phyloP scores from a whole-genome alignment of 2,329 filamentous ascomycete genomes.

The Raffaelea deltoideospora region DNA sequence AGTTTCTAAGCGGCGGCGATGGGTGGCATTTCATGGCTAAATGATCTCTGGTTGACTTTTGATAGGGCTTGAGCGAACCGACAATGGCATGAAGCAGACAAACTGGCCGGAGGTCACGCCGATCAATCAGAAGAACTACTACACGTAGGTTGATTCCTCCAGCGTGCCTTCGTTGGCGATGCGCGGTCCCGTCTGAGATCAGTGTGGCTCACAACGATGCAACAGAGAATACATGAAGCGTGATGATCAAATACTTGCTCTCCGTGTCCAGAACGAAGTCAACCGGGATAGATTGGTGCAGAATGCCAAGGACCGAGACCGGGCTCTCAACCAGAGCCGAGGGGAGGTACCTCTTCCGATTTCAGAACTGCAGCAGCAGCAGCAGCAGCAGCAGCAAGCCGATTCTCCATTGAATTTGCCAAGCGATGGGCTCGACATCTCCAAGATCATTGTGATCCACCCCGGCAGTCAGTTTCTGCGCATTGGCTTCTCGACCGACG shows the following conservation, averaged over 20 bases:
- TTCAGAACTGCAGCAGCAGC: conserved; percentile 31
- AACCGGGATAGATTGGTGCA: conserved; percentile 71
- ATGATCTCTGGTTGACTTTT: neutral
- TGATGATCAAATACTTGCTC: conserved; percentile 86
- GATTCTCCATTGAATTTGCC: conserved; percentile 32
- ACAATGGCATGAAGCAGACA: conserved; percentile 94
- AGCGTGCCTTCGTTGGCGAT: no score
- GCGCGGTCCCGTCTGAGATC: no score
- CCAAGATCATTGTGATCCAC: conserved; percentile 89
- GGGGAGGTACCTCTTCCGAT: no score
- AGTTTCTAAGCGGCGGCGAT: neutral
- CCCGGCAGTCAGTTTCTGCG: conserved; percentile 89
- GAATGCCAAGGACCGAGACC: conserved; percentile 74
- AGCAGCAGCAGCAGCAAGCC: conserved; percentile 42
- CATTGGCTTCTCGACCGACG: conserved; percentile 91
- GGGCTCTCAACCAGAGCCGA: conserved; percentile 57
- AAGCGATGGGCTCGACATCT: conserved; percentile 53
- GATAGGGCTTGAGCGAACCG: conserved; percentile 80
- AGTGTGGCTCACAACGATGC: no score
- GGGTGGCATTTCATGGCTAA: no score
- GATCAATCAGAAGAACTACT: conserved; percentile 99
- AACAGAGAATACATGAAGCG: conserved; percentile 85
- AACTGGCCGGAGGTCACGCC: conserved; percentile 85
- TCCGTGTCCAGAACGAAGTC: conserved; percentile 78
- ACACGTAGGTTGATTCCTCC: conserved; percentile 83